Evolutionary conservation across 345 rosid species (phyloP).

Genomic region (Gossypium turneri): DNA sequence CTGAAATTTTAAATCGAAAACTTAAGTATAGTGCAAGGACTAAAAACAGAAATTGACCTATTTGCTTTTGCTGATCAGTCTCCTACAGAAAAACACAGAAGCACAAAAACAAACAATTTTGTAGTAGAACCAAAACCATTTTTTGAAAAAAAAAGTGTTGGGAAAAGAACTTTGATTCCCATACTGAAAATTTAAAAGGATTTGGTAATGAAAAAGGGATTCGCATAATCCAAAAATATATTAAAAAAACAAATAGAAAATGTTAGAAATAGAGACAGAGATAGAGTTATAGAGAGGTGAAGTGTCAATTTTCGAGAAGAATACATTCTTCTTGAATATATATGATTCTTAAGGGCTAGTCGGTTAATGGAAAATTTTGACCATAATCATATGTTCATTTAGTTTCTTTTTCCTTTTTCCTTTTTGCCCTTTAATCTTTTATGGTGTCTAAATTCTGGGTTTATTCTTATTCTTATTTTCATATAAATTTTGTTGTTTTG

Average conservation of each 20-base stretch:
- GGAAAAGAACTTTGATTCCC: background rate
- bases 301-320: slow-evolving; percentile 2
- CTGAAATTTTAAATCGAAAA: too few relatives aligned
- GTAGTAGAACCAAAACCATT: background rate
- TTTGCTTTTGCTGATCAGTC: background rate
- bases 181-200: background rate
- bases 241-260: background rate
- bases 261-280: background rate
- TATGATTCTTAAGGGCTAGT: background rate
- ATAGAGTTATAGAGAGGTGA: background rate
- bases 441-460: slow-evolving; percentile 9
- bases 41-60: too few relatives aligned
- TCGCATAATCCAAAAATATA: background rate
- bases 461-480: slow-evolving; percentile 5
- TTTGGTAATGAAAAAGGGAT: background rate
- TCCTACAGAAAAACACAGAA: background rate
- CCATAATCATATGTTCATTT: background rate
- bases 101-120: background rate
- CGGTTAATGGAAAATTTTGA: background rate
- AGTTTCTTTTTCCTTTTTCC: background rate
- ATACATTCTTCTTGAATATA: background rate
- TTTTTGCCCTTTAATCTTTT: background rate
- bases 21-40: too few relatives aligned
- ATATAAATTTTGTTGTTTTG: background rate
- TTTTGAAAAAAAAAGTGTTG: background rate